Base-by-base conservation (phyloP, 139 green algal species). In the Chlorella sp. region DNA sequence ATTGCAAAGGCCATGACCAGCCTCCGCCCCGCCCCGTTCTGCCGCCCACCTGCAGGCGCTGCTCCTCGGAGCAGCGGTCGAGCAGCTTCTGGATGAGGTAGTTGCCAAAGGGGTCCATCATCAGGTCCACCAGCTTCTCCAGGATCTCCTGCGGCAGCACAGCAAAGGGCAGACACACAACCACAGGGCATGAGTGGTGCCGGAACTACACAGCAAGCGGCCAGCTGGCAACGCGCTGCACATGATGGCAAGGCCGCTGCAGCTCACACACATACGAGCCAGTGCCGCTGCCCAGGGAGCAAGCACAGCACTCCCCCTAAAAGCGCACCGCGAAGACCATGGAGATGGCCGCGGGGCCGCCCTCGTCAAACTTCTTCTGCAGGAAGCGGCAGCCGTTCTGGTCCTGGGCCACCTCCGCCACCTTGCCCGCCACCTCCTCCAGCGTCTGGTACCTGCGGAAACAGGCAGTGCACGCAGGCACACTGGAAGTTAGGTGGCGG, bases 51-150 rank as follows among this genome's bases (percentile, higher is more conserved):
- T 92, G 87, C 30, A 93, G 86, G 28, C 97, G 93, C 92, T 99
- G 97, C 81, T 96, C 92, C 86, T 98, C 94, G 23, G 84, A 95
- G 91, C 96, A 99, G 16, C 96, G 83, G 85, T 99, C 97, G 55
- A 99, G 90, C 85, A 99, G 91, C 93, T 99, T 99, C 91, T 99
- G 97, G 62, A 99, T 95, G 55, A 99, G 93, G 91, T 99, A 99
- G 88, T 99, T 99, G 82, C 97, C 97, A 78, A 99, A 99, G n/a
- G 97, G 96, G 86, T 99, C 97, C 81, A 94, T 93, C 97, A 99
- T 99, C 25, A 99, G 93, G 74, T 97, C 93, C 36, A 96, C 93
- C 16, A 97, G 92, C 81, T 97, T 91, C 57, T 92, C 93, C 86
- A 95, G 87, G 23, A 98, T 91, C 88, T 97, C 94, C 21, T 85